Base-by-base conservation (phyloP, 257 asterid species). In the Gentiana dahurica region DNA sequence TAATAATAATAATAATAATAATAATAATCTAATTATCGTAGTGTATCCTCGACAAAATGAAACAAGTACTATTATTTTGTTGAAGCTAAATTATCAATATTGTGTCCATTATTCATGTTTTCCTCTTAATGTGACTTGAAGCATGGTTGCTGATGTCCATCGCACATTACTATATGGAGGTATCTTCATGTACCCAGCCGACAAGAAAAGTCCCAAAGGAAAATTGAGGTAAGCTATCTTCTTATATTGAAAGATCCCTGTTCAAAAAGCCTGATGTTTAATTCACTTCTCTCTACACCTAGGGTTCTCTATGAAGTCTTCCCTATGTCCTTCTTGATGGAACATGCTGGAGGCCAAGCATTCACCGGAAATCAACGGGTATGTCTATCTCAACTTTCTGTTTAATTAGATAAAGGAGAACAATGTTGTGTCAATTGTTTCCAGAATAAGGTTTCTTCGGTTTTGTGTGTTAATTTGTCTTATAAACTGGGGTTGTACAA, bases 71-170 rank as follows among this genome's bases (percentile, higher is more conserved):
- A 24, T 24, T 24, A 24, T 24, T 24, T 24, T 24, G 24, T 24
- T 24, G 24, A 24, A 24, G 24, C 24, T 24, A 24, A 24, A 24
- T 24, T 24, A 24, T 24, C 24, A 24, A 24, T 24, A 24, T 24
- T 24, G 24, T 24, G 24, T 24, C 24, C 1, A 24, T 24, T 24
- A 24, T 24, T 24, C 46, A 41, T 41, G 46, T 41, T 1, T 3
- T 51, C 36, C 4, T 52, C 11, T 51, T 35, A 3, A 57, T 47
- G 13, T 56, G 46, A n/a, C 67, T 65, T 59, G 51, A 79, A 92
- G 98, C 65, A 92, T 92, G 97, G 98, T 92, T 6, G 98, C 98
- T 50, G 98, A 88, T 88, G 98, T 92, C 10, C 98, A 92, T 71
- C 97, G 97, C 50, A 92, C 98, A 13, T 75, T 92, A 68, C 89